Evolutionary conservation across 345 rosid genomes (phyloP), one percentile per base, ranked within the genome.

Genomic region (Kernera saxatilis): DNA sequence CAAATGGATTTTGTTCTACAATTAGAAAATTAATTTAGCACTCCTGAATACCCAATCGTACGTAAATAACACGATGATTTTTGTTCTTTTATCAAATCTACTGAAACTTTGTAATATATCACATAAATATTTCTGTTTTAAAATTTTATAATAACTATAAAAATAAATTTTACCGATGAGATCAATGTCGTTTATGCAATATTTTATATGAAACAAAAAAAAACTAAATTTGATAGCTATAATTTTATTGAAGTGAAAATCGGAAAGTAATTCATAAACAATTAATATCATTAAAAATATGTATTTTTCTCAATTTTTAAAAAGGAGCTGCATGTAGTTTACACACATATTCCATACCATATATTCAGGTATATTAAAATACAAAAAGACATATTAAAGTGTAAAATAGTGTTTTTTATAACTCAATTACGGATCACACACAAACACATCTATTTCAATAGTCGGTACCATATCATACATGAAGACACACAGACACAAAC

Each of bases 401-500:
- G 58, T 45, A 49, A 8, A 57, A 21, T 39, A 66, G 15, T 27
- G 46, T 36, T 26, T 49, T 53, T 49, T 66, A 59, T 74, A 41
- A 59, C 32, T 58, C 55, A 67, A 30, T 66, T 10, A 65, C 12
- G 17, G 14, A 55, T 52, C 62, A 58, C 39, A 56, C 60, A 50
- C 36, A 50, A 22, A 55, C 17, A 74, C 21, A 45, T 43, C 15
- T 64, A 54, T 36, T 23, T 43, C 8, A 53, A 18, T 21, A 45
- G 36, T 57, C n/a, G 33, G 14, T 40, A 52, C 19, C 14, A 57
- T 49, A 58, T 65, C 25, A 37, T n/a, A 49, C 41, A 74, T 30
- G 45, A 40, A 50, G 40, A 74, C 36, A 59, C 62, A 57, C 33
- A 74, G 1, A 52, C 29, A 58, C 59, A 40, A 41, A 40, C 39